Evolutionary conservation across 768 basidiomycete species (phyloP), one percentile per base, ranked within the genome.

Genomic region (Kwoniella pini): DNA sequence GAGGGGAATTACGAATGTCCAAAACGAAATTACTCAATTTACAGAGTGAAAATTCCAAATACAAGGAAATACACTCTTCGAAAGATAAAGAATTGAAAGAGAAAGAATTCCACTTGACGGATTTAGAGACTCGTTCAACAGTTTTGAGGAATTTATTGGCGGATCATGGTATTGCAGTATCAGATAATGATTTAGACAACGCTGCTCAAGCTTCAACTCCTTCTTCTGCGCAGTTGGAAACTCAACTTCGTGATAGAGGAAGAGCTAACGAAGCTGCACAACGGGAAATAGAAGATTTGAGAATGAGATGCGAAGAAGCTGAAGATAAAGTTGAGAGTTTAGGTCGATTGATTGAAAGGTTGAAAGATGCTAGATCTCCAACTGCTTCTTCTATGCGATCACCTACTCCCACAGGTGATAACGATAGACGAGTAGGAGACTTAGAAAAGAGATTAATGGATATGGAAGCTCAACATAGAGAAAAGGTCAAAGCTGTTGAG

Each of bases 401-500:
- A 77, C 39, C 80, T 80, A 60, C 80, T 75, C 66, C 74, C 1
- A 55, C 65, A 1, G 67, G 64, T 4, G 67, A 71, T 21, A 31
- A 77, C 72, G 64, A 76, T 57, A 80, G 80, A 26, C 83, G 86
- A 19, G 84, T 83, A 50, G 81, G 81, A 42, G 89, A 89, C 67
- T 82, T 84, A n/a, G 90, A 93, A 77, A 85, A 83, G 57, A 88
- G 86, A 75, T 82, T 90, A 60, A 87, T 86, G 52, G 89, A 91
- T 75, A 85, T 86, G 27, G 91, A 92, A 75, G 83, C 84, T 60
- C 83, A 81, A 63, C 90, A 91, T 79, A 88, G 88, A 78, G 82
- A 85, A 22, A 85, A 89, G 57, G 84, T 94, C 80, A 85, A 87
- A 69, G 89, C 93, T 76, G 85, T 98, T 79, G 94, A 98, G 79